Evolutionary conservation across 1,284 basidiomycete genomes (phyloP), one percentile per base, ranked within the genome.

Genomic region (Agaricales sp.): DNA sequence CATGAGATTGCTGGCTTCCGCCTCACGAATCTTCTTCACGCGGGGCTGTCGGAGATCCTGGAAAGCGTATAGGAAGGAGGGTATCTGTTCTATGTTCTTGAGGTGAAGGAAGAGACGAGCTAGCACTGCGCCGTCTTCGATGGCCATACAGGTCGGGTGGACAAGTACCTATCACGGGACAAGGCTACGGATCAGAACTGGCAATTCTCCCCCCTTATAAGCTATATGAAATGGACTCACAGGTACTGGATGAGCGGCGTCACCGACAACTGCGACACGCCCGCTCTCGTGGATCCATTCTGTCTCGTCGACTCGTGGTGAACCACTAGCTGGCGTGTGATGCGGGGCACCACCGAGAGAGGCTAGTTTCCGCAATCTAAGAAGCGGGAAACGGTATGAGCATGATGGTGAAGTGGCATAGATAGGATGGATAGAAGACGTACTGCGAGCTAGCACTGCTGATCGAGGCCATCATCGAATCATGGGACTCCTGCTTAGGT

Each of bases 31-130:
- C 25, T 60, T 63, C 48, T 59, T 59, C 53, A 70, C 68, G 12
- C 74, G 67, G 19, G 62, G 63, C 48, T 68, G 65, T 12, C 73
- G 68, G 11, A 80, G 61, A 49, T 78, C 74, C 54, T 77, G 69
- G 51, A 77, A 69, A 0, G 75, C 78, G 51, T 66, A 63, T 4
- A 81, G 63, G 57, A 80, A 73, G 23, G 58, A 64, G 0, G 58
- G 54, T 54, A 82, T 77, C 53, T 82, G 78, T 16, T 73, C 71
- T n/a, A 61, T 55, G 1, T 62, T 57, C 46, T 62, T 62, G 2
- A 82, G 61, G 57, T 78, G 75, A 4, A 74, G 72, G 59, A 82
- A 80, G 3, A 82, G 61, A 41, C 70, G 73, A 16, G 70, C 80
- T 4, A 82, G 66, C 4, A 76, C 72, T 2, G 75, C 75, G 2